A percentile compares a stretch with the other conserved stretches of the same genome.
Conservation (phyloP, 208 protist species). For the Leishmania gerbilli region DNA sequence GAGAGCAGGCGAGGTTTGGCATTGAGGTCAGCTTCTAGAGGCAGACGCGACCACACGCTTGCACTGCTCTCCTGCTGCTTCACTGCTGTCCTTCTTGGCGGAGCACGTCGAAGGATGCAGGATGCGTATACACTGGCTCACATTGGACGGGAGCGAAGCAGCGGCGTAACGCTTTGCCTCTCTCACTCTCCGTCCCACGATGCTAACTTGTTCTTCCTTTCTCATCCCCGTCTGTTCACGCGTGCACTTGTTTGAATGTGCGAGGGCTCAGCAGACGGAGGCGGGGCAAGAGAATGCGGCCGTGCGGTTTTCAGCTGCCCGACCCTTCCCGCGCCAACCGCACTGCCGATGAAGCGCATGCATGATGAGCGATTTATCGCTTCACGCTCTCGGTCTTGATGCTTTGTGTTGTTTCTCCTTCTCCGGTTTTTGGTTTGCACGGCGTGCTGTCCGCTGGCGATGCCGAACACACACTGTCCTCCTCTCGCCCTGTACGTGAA, state of each 20-base stretch:
- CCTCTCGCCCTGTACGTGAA: neutral
- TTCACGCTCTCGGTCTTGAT: neutral
- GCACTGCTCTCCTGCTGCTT: neutral
- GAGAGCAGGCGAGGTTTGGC: conserved; percentile 62
- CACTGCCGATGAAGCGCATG: neutral
- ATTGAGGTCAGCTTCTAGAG: conserved; percentile 66
- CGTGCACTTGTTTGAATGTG: neutral
- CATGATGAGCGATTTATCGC: neutral
- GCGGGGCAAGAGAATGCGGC: neutral
- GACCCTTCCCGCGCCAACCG: neutral
- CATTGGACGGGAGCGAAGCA: neutral
- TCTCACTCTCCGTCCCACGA: neutral
- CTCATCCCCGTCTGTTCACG: neutral
- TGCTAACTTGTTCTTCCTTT: neutral
- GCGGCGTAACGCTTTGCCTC: neutral
- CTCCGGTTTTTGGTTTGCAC: neutral
- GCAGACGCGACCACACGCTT: neutral
- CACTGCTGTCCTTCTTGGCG: neutral
- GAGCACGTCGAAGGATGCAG: neutral
- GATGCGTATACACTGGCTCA: neutral
- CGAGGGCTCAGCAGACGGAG: neutral
- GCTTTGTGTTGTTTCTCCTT: neutral
- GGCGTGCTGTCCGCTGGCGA: too few relatives aligned
- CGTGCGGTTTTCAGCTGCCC: neutral
- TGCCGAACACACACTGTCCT: neutral